phyloP scores from a whole-genome alignment of 2,329 filamentous ascomycete genomes.

The Samsoniella hepiali region DNA sequence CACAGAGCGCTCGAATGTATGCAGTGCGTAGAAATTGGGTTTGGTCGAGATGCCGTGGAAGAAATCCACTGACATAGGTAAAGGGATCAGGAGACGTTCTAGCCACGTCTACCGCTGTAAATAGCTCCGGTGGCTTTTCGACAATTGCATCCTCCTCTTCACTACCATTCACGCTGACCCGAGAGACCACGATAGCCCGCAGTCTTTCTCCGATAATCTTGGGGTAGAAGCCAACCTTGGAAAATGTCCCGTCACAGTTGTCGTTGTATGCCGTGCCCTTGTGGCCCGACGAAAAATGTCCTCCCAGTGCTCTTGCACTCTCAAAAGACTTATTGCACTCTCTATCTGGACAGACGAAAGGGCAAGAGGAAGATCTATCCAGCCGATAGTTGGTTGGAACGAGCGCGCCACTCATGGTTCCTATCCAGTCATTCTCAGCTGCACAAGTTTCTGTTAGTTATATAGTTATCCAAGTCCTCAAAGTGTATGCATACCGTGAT shows the following conservation, averaged over 20 bases:
- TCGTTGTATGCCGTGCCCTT: conserved; percentile 28
- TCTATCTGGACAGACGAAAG: conserved; percentile 31
- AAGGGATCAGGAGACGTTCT: conserved; percentile 4
- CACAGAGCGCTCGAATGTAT: conserved; percentile 21
- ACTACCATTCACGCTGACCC: conserved; percentile 15
- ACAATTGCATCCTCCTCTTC: not conserved
- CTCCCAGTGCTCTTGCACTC: conserved; percentile 6
- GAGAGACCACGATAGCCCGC: conserved; percentile 27
- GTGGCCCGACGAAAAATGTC: conserved; percentile 23
- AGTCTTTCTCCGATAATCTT: not conserved
- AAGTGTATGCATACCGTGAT: not conserved
- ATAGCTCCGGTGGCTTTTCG: not conserved
- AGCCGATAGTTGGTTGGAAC: conserved; percentile 27
- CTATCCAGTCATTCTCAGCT: not conserved
- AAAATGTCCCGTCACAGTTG: conserved; percentile 34
- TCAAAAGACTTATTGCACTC: conserved; percentile 26
- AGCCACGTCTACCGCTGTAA: not conserved
- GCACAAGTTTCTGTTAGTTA: not conserved
- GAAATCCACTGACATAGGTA: not conserved
- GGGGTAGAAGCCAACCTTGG: conserved; percentile 22
- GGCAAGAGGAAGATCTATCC: not conserved
- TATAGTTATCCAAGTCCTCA: not conserved
- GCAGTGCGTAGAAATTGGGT: not conserved
- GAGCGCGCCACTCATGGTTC: conserved; percentile 27
- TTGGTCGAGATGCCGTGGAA: not conserved